A percentile compares a stretch with the other conserved stretches of the same genome.
phyloP scores from a whole-genome alignment of 2,329 filamentous ascomycete genomes.

The Neurospora sp. region DNA sequence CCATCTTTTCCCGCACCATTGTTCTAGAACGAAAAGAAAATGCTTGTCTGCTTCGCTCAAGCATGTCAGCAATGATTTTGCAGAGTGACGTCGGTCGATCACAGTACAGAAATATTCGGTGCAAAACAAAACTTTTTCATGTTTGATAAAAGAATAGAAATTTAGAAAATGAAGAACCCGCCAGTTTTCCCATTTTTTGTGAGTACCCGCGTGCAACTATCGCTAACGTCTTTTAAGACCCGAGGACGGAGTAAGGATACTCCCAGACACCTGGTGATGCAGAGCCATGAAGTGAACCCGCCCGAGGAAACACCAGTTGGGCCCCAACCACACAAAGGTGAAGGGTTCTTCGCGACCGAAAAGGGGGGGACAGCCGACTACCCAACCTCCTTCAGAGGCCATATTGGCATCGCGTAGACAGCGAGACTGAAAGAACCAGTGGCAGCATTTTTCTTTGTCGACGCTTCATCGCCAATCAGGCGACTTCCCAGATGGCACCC shows the following conservation, averaged over 20 bases:
- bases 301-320: neutral
- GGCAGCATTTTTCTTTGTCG: constrained; percentile 6
- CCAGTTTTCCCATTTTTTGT: neutral
- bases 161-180: neutral
- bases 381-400: neutral
- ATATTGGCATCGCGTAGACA: constrained; percentile 15
- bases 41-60: neutral
- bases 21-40: neutral
- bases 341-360: neutral
- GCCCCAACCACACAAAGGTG: neutral
- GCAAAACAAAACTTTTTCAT: neutral
- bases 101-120: neutral
- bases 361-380: neutral
- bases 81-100: neutral
- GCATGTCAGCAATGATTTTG: neutral
- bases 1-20: neutral
- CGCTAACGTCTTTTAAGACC: neutral
- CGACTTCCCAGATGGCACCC: neutral
- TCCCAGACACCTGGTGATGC: neutral
- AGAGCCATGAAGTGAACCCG: neutral
- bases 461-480: constrained; percentile 16
- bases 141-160: neutral
- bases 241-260: neutral
- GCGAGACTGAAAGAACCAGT: neutral
- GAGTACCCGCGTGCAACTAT: neutral